Conservation (phyloP, 2,329 filamentous ascomycete genomes). For the Allantophomopsis lycopodina region DNA sequence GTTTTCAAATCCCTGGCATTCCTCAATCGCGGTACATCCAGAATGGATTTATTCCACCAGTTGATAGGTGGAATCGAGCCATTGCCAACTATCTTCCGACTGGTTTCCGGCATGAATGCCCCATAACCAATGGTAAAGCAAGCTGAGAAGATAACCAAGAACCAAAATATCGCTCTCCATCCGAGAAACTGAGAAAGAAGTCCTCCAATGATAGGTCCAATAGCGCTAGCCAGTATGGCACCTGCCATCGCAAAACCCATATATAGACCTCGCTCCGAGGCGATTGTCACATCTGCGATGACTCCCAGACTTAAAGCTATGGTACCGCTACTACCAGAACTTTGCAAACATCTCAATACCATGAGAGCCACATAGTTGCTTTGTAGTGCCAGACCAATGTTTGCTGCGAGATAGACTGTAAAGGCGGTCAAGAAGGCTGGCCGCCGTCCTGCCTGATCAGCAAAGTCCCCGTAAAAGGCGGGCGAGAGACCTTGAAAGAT, state of each 20-base stretch:
- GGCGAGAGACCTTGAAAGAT: slow-evolving; percentile 44
- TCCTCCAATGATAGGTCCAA: slow-evolving; percentile 35
- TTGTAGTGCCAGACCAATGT: slow-evolving; percentile 27
- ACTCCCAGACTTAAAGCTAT: slow-evolving; percentile 43
- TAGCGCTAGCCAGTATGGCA: slow-evolving; percentile 21
- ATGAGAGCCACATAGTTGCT: slow-evolving; percentile 29
- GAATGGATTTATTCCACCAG: not conserved
- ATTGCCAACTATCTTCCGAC: slow-evolving; percentile 11
- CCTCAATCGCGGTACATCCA: not conserved
- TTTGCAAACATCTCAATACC: slow-evolving; percentile 40
- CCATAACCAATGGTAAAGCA: slow-evolving; percentile 14
- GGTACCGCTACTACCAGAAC: slow-evolving; percentile 41
- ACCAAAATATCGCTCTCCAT: slow-evolving; percentile 36
- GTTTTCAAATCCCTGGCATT: not conserved
- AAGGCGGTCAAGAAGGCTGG: slow-evolving; percentile 36
- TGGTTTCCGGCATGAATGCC: slow-evolving; percentile 11
- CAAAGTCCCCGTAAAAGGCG: slow-evolving; percentile 28
- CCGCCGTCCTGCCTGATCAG: slow-evolving; percentile 36
- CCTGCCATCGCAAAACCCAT: slow-evolving; percentile 39
- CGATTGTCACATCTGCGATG: slow-evolving; percentile 47
- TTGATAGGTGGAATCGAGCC: slow-evolving; percentile 5
- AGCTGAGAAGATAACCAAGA: slow-evolving; percentile 29
- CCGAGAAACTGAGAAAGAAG: slow-evolving; percentile 26
- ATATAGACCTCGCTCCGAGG: slow-evolving; percentile 45
- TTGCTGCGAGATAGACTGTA: slow-evolving; percentile 28